phyloP scores from a whole-genome alignment of 2,329 filamentous ascomycete species.

The Penicillium sp. region DNA sequence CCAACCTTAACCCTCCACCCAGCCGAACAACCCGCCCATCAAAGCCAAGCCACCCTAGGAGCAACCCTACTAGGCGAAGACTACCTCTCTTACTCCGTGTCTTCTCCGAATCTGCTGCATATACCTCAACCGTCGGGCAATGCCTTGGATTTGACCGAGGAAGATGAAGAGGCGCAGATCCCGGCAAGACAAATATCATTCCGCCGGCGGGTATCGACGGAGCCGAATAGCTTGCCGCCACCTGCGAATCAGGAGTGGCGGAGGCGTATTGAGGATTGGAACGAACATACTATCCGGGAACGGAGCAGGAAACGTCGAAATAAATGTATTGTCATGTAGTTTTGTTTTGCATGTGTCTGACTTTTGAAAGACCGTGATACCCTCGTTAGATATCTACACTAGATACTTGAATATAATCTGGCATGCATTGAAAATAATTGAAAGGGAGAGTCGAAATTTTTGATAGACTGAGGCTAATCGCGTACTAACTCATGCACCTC shows the following conservation, averaged over 20 bases:
- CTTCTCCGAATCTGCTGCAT: conserved; percentile 42
- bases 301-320: conserved; percentile 40
- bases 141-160: conserved; percentile 26
- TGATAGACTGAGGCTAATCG: not conserved
- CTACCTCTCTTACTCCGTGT: conserved; percentile 41
- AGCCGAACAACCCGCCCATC: conserved; percentile 14
- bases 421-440: not conserved
- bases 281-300: conserved; percentile 46
- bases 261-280: conserved; percentile 48
- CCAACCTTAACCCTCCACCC: conserved; percentile 28
- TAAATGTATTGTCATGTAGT: conserved; percentile 49
- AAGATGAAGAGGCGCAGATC: conserved; percentile 30
- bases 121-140: conserved; percentile 30
- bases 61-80: conserved; percentile 28
- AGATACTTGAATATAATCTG: not conserved
- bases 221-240: conserved; percentile 39
- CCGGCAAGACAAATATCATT: conserved; percentile 30
- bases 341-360: conserved; percentile 13
- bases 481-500: too few relatives aligned
- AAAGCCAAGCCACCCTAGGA: conserved; percentile 18
- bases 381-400: conserved; percentile 21
- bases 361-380: conserved; percentile 19
- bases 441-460: not conserved
- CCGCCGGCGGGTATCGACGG: conserved; percentile 41
- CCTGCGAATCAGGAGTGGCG: conserved; percentile 45